A percentile compares a stretch with the other conserved stretches of the same genome.
These are phyloP conservation scores for Lentinula edodes DNA, from an alignment of 768 basidiomycete genomes.

Conservation along the genomic window DNA sequence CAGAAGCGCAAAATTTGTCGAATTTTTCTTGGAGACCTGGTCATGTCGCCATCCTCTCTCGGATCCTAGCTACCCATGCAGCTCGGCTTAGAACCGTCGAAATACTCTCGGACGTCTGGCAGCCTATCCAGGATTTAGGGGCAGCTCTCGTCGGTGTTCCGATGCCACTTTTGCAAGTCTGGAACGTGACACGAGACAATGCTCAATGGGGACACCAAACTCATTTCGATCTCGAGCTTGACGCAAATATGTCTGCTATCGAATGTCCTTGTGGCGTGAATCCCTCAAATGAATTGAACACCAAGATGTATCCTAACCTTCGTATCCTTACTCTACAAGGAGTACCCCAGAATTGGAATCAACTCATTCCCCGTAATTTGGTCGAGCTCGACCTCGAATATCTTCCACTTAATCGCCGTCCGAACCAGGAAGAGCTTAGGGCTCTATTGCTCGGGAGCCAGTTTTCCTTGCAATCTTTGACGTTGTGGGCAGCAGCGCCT, in stretches of 20 bases:
- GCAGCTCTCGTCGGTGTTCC: not conserved
- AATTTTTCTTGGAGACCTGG: not conserved
- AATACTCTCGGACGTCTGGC: not conserved
- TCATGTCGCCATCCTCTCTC: not conserved
- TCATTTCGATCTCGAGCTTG: not conserved
- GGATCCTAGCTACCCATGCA: not conserved
- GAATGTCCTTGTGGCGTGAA: not conserved
- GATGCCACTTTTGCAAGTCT: not conserved
- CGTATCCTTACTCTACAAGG: not conserved
- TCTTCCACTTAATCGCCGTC: not conserved
- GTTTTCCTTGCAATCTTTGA: not conserved
- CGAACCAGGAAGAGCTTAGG: not conserved
- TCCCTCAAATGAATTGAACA: not conserved
- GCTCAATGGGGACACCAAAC: not conserved
- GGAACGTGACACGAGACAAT: not conserved
- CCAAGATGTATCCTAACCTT: not conserved
- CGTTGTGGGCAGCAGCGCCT: not conserved
- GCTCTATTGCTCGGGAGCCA: not conserved
- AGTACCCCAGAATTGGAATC: not conserved
- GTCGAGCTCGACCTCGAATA: not conserved
- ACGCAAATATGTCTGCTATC: not conserved
- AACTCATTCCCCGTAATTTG: not conserved
- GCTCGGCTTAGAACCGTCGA: not conserved
- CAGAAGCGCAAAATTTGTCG: not conserved
- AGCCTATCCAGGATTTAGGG: not conserved